phyloP scores from a whole-genome alignment of 1,139 yeast species.

The Sugiyamaella neomexicana region DNA sequence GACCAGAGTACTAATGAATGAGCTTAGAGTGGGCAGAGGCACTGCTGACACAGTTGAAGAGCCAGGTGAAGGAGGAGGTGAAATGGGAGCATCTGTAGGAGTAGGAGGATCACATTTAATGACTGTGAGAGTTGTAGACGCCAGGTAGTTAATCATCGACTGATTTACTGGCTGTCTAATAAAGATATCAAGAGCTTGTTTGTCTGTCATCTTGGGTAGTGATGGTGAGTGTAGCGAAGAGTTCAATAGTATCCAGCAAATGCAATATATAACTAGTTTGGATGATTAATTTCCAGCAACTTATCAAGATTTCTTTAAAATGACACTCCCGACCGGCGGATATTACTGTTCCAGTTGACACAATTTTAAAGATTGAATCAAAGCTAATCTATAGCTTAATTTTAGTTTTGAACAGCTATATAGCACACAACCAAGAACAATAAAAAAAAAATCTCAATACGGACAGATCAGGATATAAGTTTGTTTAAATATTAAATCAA shows the following conservation, averaged over 20 bases:
- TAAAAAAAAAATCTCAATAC: not conserved
- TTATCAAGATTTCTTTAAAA: not conserved
- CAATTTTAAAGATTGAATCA: constrained; percentile 7
- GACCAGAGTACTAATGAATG: constrained; percentile 71
- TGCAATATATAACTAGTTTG: too few species aligned
- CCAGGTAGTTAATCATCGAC: constrained; percentile 81
- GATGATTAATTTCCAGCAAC: too few species aligned
- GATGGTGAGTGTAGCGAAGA: not conserved
- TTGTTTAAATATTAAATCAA: constrained; percentile 10
- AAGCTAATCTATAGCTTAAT: constrained; percentile 15
- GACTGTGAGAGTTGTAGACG: constrained; percentile 75
- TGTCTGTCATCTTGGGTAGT: constrained; percentile 45
- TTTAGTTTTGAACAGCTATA: not conserved
- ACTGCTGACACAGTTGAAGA: not conserved
- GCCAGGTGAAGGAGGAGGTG: constrained; percentile 50
- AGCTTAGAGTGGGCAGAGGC: constrained; percentile 48
- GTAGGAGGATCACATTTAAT: constrained; percentile 52
- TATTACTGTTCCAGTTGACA: not conserved
- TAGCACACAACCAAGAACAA: not conserved
- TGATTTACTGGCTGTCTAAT: constrained; percentile 72
- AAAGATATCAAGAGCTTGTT: constrained; percentile 69
- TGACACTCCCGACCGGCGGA: constrained; percentile 12
- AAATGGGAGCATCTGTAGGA: constrained; percentile 38
- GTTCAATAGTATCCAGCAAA: too few species aligned
- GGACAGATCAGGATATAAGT: not conserved